Percentiles rank a stretch among this genome's conserved stretches.
phyloP scores from a whole-genome alignment of 164 flowering plant species.

The Platanus orientalis region DNA sequence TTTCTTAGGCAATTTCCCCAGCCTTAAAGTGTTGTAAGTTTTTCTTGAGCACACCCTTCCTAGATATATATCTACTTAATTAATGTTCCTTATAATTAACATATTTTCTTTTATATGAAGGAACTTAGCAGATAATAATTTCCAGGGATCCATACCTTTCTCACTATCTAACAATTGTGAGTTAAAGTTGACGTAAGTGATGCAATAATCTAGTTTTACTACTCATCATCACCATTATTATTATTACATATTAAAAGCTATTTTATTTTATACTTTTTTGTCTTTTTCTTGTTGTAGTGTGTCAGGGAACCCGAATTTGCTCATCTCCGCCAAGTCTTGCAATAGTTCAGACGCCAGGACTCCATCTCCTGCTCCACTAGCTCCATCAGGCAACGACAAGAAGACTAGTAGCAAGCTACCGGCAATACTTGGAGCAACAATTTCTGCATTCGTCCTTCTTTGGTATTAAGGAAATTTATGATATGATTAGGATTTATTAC shows the following conservation, averaged over 20 bases:
- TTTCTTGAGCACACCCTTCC: background rate
- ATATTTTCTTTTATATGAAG: conserved; percentile 5
- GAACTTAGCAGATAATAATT: conserved; percentile 26
- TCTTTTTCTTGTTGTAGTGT: background rate
- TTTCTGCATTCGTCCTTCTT: too few relatives aligned
- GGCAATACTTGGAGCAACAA: too few relatives aligned
- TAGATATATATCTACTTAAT: background rate
- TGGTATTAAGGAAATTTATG: too few relatives aligned
- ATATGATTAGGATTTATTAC: too few relatives aligned
- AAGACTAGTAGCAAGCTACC: too few relatives aligned
- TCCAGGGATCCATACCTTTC: conserved; percentile 22
- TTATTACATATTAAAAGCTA: background rate
- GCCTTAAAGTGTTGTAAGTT: conserved; percentile 17
- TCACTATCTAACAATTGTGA: too few relatives aligned
- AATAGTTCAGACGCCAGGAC: too few relatives aligned
- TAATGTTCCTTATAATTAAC: too few relatives aligned
- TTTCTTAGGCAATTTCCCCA: conserved; percentile 18
- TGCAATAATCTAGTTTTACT: background rate
- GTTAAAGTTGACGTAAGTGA: conserved; percentile 22
- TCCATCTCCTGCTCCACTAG: too few relatives aligned
- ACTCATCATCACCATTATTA: too few relatives aligned
- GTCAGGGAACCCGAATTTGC: conserved; percentile 1
- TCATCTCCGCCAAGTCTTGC: background rate
- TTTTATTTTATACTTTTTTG: background rate
- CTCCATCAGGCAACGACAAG: too few relatives aligned